A percentile compares a stretch with the other conserved stretches of the same genome.
These are phyloP conservation scores for Kodamaea anthophila DNA, from an alignment of 1,139 yeast species.

Conservation along the genomic window DNA sequence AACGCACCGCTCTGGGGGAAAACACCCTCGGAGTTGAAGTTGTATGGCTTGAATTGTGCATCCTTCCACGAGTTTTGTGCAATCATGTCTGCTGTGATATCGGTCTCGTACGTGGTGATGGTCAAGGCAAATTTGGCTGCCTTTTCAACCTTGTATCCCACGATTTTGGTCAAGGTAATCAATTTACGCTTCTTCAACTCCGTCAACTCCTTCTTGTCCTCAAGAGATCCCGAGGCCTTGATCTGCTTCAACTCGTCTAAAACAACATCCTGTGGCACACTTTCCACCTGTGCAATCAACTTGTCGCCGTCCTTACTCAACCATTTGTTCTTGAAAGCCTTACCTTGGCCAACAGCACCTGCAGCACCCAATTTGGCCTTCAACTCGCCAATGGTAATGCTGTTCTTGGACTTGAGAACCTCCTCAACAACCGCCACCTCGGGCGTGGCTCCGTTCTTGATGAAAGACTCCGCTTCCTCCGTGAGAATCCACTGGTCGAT, in stretches of 20 bases:
- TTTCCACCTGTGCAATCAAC: conserved; percentile 52
- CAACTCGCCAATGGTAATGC: conserved; percentile 79
- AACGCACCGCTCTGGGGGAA: conserved; percentile 84
- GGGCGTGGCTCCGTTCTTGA: conserved; percentile 71
- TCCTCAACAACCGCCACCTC: conserved; percentile 77
- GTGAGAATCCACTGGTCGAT: conserved; percentile 72
- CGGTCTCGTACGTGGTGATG: conserved; percentile 82
- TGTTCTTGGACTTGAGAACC: conserved; percentile 69
- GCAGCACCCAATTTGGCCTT: conserved; percentile 68
- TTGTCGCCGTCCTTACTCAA: conserved; percentile 79
- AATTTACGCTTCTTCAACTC: conserved; percentile 95
- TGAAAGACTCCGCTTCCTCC: conserved; percentile 75
- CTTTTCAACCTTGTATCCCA: conserved; percentile 71
- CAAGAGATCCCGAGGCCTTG: conserved; percentile 49
- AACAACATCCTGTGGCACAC: conserved; percentile 60
- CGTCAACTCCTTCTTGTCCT: conserved; percentile 59
- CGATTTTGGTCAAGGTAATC: conserved; percentile 60
- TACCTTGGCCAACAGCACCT: conserved; percentile 92
- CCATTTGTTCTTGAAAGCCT: conserved; percentile 99
- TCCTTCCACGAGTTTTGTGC: conserved; percentile 74
- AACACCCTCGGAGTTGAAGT: conserved; percentile 92
- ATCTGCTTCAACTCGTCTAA: conserved; percentile 59
- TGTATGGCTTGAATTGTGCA: conserved; percentile 87
- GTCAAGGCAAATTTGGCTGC: conserved; percentile 81
- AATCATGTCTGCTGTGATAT: conserved; percentile 89